Base-by-base conservation (phyloP, 192 early-diverging fungal genomes). In the Gonapodya prolifera region DNA sequence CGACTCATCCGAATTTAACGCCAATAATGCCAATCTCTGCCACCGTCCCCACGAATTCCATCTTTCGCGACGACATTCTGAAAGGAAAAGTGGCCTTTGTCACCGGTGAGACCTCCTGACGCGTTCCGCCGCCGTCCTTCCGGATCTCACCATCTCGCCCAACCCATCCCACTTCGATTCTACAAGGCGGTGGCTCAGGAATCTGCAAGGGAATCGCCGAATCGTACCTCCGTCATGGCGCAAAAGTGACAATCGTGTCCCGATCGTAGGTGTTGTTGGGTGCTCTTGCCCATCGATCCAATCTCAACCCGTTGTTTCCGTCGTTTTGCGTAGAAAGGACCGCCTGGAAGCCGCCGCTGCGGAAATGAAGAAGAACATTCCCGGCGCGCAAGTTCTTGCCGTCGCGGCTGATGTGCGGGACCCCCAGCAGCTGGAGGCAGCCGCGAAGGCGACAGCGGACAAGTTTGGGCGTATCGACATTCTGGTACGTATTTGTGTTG, bases 201-300 rank as follows among this genome's bases (percentile, higher is more conserved):
- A 91, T 92, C 70, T 91, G 91, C 80, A 85, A 84, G 77, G 86
- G 83, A 8, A 91, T 92, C 87, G 83, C 86, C 1, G 88, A 89
- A 78, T 87, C 89, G 45, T 69, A 8, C 45, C n/a, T 0, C 33
- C 80, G 85, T 18, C 85, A 86, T 70, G 85, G 83, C 30, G 82
- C 80, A 34, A 69, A 69, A n/a, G 8, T 8, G 13, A 69, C 45
- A 8, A 69, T 69, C 45, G 8, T 69, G 69, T 86, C 87, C 77
- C 82, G 91, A 82, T 91, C 85, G 82, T 79, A 88, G 30, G 83
- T 85, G 18, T 90, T 90, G 82, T n/a, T n/a, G n/a, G n/a, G n/a
- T n/a, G n/a, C n/a, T n/a, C n/a, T n/a, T n/a, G n/a, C n/a, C n/a
- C n/a, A n/a, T n/a, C n/a, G n/a, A n/a, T n/a, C n/a, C n/a, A n/a